phyloP scores from a whole-genome alignment of 2,329 filamentous ascomycete species.

The Emmonsia crescens region DNA sequence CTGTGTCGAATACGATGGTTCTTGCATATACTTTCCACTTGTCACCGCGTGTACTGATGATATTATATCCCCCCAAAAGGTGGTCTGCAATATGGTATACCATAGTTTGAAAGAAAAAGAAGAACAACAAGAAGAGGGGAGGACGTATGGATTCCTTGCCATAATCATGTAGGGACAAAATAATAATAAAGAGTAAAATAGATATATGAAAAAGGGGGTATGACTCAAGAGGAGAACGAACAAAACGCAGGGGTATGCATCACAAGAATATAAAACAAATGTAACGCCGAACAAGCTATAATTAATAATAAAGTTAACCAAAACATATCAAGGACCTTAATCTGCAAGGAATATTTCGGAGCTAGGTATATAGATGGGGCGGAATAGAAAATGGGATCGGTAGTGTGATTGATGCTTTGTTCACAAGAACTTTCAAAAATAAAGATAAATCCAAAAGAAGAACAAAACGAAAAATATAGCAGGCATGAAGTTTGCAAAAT shows the following conservation, averaged over 20 bases:
- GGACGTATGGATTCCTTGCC: background rate
- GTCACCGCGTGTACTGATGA: background rate
- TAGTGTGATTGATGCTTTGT: background rate
- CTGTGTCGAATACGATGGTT: no score
- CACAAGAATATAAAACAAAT: background rate
- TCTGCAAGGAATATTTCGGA: background rate
- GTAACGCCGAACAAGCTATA: background rate
- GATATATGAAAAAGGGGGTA: background rate
- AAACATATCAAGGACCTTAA: background rate
- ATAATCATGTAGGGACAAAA: background rate
- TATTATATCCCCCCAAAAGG: background rate
- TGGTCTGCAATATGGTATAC: background rate
- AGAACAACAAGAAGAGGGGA: background rate
- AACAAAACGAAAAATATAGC: background rate
- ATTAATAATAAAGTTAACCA: background rate
- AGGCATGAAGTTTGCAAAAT: background rate
- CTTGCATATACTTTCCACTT: background rate
- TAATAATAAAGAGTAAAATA: background rate
- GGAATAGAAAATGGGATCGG: background rate
- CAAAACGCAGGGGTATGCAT: background rate
- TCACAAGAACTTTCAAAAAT: background rate
- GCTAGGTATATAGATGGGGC: background rate
- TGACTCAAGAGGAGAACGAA: background rate
- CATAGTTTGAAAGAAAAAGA: background rate
- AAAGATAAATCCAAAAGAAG: background rate